phyloP scores from a whole-genome alignment of 306 rosid species.

The Glycyrrhiza uralensis region DNA sequence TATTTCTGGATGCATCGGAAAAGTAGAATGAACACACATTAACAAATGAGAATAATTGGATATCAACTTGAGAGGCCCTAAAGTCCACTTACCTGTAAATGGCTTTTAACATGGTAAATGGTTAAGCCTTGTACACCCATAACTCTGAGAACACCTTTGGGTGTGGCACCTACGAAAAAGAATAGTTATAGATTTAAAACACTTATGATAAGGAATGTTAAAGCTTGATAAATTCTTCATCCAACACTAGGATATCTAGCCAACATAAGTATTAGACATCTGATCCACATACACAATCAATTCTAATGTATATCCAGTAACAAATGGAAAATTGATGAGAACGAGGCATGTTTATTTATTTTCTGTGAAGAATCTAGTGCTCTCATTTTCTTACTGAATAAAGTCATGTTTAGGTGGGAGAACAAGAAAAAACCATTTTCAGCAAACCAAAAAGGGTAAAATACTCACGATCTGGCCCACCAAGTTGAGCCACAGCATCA shows the following conservation, averaged over 20 bases:
- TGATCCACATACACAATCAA: conserved; percentile 9
- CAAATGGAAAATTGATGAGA: neutral
- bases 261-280: conserved; percentile 21
- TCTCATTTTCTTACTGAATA: neutral
- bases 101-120: conserved; percentile 97
- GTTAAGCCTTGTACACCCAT: conserved; percentile 98
- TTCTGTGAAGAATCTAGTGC: neutral
- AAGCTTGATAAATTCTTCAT: conserved; percentile 11
- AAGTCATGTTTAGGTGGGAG: conserved; percentile 2
- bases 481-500: conserved; percentile 96
- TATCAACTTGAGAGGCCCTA: neutral
- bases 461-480: conserved; percentile 99
- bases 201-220: neutral
- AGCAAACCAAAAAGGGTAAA: conserved; percentile 26
- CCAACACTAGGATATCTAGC: conserved; percentile 12
- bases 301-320: neutral
- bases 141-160: conserved; percentile 96
- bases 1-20: conserved; percentile 71
- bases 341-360: neutral
- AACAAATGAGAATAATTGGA: neutral
- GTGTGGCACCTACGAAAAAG: conserved; percentile 78
- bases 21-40: conserved; percentile 23
- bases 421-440: neutral
- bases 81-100: conserved; percentile 69
- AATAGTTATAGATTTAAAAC: neutral